Conservation (phyloP, 176 grass and related monocot species). For the Thinopyrum elongatum region DNA sequence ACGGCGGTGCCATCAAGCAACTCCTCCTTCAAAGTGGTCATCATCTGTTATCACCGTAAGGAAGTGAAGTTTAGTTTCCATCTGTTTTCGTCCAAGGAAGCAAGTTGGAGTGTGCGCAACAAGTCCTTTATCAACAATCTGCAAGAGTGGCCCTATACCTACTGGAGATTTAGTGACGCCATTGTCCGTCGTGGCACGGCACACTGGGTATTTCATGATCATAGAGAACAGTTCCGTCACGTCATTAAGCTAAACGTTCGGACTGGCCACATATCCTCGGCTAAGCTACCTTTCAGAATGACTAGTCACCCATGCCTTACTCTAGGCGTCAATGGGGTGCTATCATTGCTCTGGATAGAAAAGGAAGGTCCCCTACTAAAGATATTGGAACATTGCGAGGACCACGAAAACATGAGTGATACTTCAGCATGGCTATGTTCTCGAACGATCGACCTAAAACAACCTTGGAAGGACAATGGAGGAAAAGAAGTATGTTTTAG, state of each 20-base stretch:
- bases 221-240: background rate
- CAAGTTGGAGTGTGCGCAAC: background rate
- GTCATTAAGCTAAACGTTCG: background rate
- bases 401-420: background rate
- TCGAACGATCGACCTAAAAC: too few species aligned
- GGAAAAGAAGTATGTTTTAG: too few species aligned
- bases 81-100: background rate
- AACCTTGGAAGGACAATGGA: too few species aligned
- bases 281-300: background rate
- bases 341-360: background rate
- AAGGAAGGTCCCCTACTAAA: background rate
- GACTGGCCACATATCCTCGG: background rate
- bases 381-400: too few species aligned
- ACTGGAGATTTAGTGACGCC: background rate
- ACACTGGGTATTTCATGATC: background rate
- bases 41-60: background rate
- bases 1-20: background rate
- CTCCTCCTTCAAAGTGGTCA: background rate
- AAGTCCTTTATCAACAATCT: background rate
- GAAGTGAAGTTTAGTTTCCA: background rate
- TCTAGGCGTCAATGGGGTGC: background rate
- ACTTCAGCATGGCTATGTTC: background rate
- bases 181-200: background rate
- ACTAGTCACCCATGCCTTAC: background rate
- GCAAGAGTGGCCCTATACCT: background rate